Base-by-base conservation (phyloP, 1,284 basidiomycete genomes). In the Flammula alnicola region DNA sequence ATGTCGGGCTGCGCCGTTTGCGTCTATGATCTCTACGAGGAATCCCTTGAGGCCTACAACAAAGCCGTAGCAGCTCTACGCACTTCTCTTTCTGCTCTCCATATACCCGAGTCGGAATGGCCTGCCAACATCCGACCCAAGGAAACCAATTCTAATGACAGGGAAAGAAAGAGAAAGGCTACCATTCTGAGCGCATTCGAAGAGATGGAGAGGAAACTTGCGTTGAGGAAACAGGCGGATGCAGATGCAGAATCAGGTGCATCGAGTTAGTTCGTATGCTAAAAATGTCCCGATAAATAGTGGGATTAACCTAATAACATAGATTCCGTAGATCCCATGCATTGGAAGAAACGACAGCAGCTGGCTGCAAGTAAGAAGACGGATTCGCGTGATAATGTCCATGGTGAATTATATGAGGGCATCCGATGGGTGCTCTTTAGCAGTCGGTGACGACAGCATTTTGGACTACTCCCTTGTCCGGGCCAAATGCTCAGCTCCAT, bases 1-100 rank as follows among this genome's bases (percentile, higher is more conserved):
- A 94, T 93, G 91, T 93, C 90, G 7, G 91, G 91, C 23, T 95
- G 93, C 61, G 89, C 91, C 0, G 72, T 93, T 27, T 95, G 93
- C 67, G 89, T 95, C 5, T 90, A 95, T 65, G 92, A 93, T 58
- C 70, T 95, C 20, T 93, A 95, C 67, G 82, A 88, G 46, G 91
- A 93, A 41, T 82, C 88, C 1, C 67, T 92, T 3, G 72, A 77
- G n/a, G 75, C 75, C 9, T 93, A 93, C 68, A 77, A 79, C 26
- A 70, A 76, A 5, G 75, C 83, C 1, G 58, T 94, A 1, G 62
- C 62, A 1, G 60, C 71, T 0, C 70, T 93, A 2, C 80, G 79
- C 10, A 53, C 65, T 3, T 73, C 79, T 4, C 78, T 95, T 6
- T 46, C 60, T 2, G 63, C 68, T 0, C 67, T 78, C 39, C 65